A percentile compares a stretch with the other conserved stretches of the same genome.
Conservation (phyloP, 257 asterid species). For the Salvia miltiorrhiza region DNA sequence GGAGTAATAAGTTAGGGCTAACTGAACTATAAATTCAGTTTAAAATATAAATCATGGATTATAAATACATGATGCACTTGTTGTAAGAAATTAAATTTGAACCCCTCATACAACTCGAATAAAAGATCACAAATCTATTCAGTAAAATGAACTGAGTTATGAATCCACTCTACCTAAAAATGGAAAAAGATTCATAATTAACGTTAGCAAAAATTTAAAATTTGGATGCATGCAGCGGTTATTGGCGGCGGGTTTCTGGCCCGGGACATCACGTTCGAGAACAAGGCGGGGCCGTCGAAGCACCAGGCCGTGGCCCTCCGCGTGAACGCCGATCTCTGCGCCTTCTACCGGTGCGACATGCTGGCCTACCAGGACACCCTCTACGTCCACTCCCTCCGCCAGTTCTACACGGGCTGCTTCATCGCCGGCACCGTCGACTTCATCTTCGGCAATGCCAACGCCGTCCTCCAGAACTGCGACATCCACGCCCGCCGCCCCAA, state of each 20-base stretch:
- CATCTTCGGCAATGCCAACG: conserved; percentile 60
- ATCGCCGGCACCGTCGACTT: conserved; percentile 59
- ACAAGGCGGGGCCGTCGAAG: conserved; percentile 51
- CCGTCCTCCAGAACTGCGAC: conserved; percentile 46
- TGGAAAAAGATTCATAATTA: too few species aligned
- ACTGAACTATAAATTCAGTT: too few species aligned
- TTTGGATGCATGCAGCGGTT: conserved; percentile 32
- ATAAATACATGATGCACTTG: too few species aligned
- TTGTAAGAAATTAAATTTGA: too few species aligned
- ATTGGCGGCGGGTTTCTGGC: conserved; percentile 47
- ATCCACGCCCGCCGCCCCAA: conserved; percentile 58
- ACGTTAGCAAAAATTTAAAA: not conserved
- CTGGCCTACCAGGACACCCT: conserved; percentile 59
- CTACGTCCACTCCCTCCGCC: conserved; percentile 47
- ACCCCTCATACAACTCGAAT: too few species aligned
- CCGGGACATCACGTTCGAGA: conserved; percentile 55
- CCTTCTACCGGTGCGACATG: conserved; percentile 53
- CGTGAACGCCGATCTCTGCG: conserved; percentile 43
- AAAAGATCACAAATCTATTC: too few species aligned
- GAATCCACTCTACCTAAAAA: too few species aligned
- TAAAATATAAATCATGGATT: too few species aligned
- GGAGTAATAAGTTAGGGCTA: too few species aligned
- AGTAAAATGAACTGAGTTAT: too few species aligned
- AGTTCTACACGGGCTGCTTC: conserved; percentile 46
- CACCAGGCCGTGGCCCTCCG: conserved; percentile 30